A percentile compares a stretch with the other conserved stretches of the same genome.
Evolutionary conservation across 2,329 filamentous ascomycete species (phyloP).

Genomic region (Paramyrothecium roridum): DNA sequence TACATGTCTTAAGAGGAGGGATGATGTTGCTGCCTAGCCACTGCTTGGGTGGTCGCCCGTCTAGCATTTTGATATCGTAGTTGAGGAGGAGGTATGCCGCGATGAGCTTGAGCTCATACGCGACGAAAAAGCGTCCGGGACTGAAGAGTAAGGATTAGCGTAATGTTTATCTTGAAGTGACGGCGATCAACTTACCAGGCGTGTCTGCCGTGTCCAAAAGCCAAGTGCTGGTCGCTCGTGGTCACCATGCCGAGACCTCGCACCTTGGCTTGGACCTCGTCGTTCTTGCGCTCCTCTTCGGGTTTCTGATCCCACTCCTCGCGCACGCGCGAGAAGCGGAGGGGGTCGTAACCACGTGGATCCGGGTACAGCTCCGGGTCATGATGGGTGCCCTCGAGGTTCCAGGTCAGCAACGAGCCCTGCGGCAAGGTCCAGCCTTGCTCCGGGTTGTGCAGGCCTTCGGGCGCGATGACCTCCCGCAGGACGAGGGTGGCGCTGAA

Average conservation of each 20-base stretch:
- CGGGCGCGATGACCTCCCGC: conserved; percentile 39
- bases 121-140: conserved; percentile 54
- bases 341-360: conserved; percentile 42
- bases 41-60: conserved; percentile 32
- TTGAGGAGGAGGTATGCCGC: conserved; percentile 47
- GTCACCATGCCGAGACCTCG: conserved; percentile 47
- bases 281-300: conserved; percentile 20
- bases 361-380: conserved; percentile 41
- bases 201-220: conserved; percentile 57
- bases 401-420: conserved; percentile 39
- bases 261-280: conserved; percentile 28
- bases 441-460: conserved; percentile 37
- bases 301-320: conserved; percentile 31
- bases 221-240: conserved; percentile 46
- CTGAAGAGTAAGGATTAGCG: conserved; percentile 15
- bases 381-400: conserved; percentile 41
- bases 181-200: conserved; percentile 30
- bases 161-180: background rate
- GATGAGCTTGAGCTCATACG: conserved; percentile 53
- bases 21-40: conserved; percentile 42
- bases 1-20: conserved; percentile 19
- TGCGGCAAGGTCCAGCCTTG: conserved; percentile 31
- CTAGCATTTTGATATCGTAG: conserved; percentile 46
- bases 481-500: conserved; percentile 43
- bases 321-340: conserved; percentile 41